Evolutionary conservation across 1,284 basidiomycete species (phyloP).

Genomic region (Taiwanofungus camphoratus): DNA sequence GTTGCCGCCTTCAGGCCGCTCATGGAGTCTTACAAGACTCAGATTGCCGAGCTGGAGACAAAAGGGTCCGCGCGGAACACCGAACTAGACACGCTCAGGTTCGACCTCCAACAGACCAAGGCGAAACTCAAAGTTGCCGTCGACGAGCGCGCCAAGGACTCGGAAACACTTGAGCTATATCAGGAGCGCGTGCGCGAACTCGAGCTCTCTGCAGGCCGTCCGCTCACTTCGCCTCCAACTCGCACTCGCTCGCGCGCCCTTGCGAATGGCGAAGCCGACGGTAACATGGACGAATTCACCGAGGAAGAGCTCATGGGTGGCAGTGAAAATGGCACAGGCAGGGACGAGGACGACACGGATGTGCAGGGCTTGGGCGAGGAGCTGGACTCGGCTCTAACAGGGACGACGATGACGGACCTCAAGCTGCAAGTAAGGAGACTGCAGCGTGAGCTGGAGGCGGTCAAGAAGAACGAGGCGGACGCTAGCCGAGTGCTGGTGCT

Average conservation of each 20-base stretch:
- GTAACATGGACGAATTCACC: constrained; percentile 30
- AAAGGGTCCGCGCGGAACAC: constrained; percentile 60
- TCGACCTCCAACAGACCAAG: constrained; percentile 73
- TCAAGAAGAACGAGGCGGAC: constrained; percentile 71
- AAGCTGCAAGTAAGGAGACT: constrained; percentile 82
- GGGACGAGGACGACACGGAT: constrained; percentile 39
- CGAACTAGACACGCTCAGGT: constrained; percentile 68
- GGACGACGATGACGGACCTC: constrained; percentile 87
- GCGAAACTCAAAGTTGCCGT: constrained; percentile 63
- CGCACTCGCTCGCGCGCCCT: constrained; percentile 17
- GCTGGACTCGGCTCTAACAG: constrained; percentile 78
- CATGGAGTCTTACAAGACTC: constrained; percentile 89
- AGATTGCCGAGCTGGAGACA: constrained; percentile 78
- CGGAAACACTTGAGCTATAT: constrained; percentile 83
- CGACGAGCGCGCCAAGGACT: constrained; percentile 72
- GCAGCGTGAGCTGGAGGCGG: constrained; percentile 75
- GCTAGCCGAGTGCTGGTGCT: constrained; percentile 73
- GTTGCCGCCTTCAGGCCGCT: constrained; percentile 83
- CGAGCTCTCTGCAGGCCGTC: constrained; percentile 60
- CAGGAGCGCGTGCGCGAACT: constrained; percentile 91
- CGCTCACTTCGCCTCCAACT: constrained; percentile 25
- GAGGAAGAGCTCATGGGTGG: constrained; percentile 34
- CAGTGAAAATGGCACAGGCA: constrained; percentile 26
- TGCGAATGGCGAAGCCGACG: constrained; percentile 12
- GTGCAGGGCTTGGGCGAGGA: constrained; percentile 72